Evolutionary conservation across 2,329 filamentous ascomycete species (phyloP).

Genomic region (Aureobasidium sp.): DNA sequence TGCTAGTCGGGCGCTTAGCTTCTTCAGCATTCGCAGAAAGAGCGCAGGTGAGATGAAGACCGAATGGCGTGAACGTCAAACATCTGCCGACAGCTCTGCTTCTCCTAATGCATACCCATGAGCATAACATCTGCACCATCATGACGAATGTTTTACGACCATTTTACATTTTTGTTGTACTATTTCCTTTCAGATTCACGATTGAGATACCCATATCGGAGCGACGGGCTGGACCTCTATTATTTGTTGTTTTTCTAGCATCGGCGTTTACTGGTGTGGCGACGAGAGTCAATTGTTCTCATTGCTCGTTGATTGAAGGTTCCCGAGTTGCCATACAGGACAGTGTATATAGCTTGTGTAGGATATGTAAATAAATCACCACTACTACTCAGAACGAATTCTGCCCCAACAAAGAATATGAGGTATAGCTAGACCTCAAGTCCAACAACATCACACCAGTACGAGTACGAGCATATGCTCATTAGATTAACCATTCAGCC

Average conservation of each 20-base stretch:
- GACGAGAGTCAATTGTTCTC: neutral
- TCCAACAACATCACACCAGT: neutral
- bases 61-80: slow-evolving; percentile 12
- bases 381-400: neutral
- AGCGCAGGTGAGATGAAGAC: slow-evolving; percentile 11
- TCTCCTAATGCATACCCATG: neutral
- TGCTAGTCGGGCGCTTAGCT: slow-evolving; percentile 23
- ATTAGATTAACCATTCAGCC: too few relatives aligned
- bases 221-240: neutral
- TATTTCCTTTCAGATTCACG: neutral
- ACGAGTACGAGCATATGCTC: too few relatives aligned
- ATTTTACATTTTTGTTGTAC: neutral
- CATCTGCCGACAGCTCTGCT: neutral
- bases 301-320: neutral
- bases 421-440: neutral
- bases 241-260: neutral
- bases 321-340: neutral
- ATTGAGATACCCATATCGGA: slow-evolving; percentile 3
- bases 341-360: neutral
- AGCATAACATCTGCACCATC: neutral
- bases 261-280: neutral
- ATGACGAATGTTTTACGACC: slow-evolving; percentile 1
- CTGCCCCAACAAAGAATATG: neutral
- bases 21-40: slow-evolving; percentile 22
- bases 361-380: neutral